Conservation (phyloP, 1,284 basidiomycete genomes). For the Apiotrichum domesticum region DNA sequence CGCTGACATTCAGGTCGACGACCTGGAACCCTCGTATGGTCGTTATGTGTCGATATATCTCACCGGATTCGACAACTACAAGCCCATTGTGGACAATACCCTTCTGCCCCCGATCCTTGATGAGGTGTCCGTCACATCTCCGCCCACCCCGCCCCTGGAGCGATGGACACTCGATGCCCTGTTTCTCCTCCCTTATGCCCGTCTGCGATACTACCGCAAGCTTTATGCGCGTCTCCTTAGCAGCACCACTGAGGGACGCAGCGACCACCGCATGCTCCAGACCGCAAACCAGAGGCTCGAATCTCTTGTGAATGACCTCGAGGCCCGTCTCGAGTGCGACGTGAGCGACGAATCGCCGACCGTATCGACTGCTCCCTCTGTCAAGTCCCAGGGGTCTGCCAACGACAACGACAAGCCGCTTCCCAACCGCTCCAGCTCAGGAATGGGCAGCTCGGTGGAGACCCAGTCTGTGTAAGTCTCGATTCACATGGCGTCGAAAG, state of each 20-base stretch:
- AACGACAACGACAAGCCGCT: constrained; percentile 26
- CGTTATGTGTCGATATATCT: constrained; percentile 70
- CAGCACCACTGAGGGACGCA: constrained; percentile 79
- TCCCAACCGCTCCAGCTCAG: constrained; percentile 36
- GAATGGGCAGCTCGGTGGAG: constrained; percentile 33
- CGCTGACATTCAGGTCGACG: constrained; percentile 63
- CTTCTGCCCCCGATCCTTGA: constrained; percentile 64
- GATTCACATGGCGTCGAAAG: not conserved
- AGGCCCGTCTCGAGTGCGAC: constrained; percentile 53
- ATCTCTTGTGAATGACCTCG: constrained; percentile 61
- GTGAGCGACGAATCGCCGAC: constrained; percentile 34
- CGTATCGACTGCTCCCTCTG: not conserved
- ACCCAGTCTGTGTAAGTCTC: constrained; percentile 35
- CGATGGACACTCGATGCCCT: constrained; percentile 80
- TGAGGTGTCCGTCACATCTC: constrained; percentile 61
- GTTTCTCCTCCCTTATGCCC: constrained; percentile 75
- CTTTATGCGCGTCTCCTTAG: constrained; percentile 81
- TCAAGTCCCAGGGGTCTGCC: constrained; percentile 10
- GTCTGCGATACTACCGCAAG: constrained; percentile 88
- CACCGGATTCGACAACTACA: constrained; percentile 75
- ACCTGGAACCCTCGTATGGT: constrained; percentile 79
- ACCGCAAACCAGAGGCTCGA: constrained; percentile 78
- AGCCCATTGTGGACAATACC: constrained; percentile 66
- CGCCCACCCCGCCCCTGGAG: constrained; percentile 50
- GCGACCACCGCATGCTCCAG: constrained; percentile 75